Evolutionary conservation across 2,329 filamentous ascomycete genomes (phyloP).

Genomic region (Fusarium staphyleae): DNA sequence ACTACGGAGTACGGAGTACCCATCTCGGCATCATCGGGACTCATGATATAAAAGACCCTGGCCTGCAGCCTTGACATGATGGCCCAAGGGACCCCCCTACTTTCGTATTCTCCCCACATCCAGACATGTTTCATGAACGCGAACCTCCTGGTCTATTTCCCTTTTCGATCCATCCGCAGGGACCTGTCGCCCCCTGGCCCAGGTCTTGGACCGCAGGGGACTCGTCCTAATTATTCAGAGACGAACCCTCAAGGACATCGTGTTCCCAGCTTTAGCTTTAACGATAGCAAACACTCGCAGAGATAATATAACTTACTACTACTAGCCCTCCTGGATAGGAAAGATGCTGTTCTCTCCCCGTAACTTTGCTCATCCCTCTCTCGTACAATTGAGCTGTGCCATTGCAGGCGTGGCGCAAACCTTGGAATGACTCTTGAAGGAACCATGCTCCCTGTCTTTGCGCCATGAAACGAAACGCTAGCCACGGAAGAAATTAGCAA

Average conservation of each 20-base stretch:
- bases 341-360: neutral
- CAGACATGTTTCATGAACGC: slow-evolving; percentile 38
- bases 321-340: slow-evolving; percentile 4
- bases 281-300: neutral
- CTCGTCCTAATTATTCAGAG: slow-evolving; percentile 22
- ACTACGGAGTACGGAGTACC: too few relatives aligned
- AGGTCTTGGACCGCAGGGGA: slow-evolving; percentile 23
- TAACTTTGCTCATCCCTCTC: slow-evolving; percentile 3
- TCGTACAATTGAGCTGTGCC: neutral
- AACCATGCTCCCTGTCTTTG: slow-evolving; percentile 17
- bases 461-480: slow-evolving; percentile 35
- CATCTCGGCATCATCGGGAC: slow-evolving; percentile 16
- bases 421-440: slow-evolving; percentile 28
- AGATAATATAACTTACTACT: too few relatives aligned
- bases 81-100: slow-evolving; percentile 19
- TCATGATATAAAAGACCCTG: slow-evolving; percentile 20
- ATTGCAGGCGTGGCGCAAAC: slow-evolving; percentile 5
- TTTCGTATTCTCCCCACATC: slow-evolving; percentile 43
- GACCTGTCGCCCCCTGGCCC: neutral
- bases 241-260: slow-evolving; percentile 6
- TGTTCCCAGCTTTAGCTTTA: too few relatives aligned
- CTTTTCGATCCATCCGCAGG: slow-evolving; percentile 12
- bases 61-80: slow-evolving; percentile 14
- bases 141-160: slow-evolving; percentile 31
- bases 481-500: slow-evolving; percentile 28